Conservation (phyloP, 1,139 yeast species). For the Candida smagusa region DNA sequence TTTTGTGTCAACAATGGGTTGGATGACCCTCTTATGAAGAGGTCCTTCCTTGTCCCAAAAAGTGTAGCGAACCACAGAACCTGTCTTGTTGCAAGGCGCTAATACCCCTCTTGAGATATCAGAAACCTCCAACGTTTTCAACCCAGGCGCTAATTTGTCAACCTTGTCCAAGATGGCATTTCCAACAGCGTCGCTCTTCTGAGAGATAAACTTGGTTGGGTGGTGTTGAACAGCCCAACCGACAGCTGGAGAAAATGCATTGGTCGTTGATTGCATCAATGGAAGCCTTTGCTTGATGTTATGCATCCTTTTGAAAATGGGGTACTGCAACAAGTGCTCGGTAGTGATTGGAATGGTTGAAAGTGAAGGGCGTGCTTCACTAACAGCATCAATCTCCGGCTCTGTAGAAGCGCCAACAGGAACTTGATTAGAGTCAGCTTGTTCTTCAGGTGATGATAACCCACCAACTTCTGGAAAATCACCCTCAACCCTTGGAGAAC, state of each 20-base stretch:
- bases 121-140: constrained; percentile 35
- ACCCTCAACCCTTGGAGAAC: no score
- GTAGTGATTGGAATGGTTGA: constrained; percentile 2
- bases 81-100: constrained; percentile 1
- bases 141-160: constrained; percentile 34
- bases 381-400: no score
- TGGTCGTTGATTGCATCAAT: constrained; percentile 12
- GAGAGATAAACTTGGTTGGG: constrained; percentile 24
- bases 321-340: constrained; percentile 23
- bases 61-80: not conserved
- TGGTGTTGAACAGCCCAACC: constrained; percentile 19
- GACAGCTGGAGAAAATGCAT: constrained; percentile 15
- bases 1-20: constrained; percentile 34
- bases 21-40: constrained; percentile 15
- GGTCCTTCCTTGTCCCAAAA: constrained; percentile 4
- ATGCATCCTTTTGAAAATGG: constrained; percentile 20
- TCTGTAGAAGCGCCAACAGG: no score
- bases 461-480: no score
- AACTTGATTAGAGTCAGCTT: no score
- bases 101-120: constrained; percentile 40
- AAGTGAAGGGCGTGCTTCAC: no score
- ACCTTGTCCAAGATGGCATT: constrained; percentile 32
- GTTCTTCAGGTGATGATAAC: no score
- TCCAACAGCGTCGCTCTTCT: constrained; percentile 26
- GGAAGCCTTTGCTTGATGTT: constrained; percentile 20